Evolutionary conservation across 2,329 filamentous ascomycete genomes (phyloP).

Genomic region (Neofusicoccum kwambonambiense): DNA sequence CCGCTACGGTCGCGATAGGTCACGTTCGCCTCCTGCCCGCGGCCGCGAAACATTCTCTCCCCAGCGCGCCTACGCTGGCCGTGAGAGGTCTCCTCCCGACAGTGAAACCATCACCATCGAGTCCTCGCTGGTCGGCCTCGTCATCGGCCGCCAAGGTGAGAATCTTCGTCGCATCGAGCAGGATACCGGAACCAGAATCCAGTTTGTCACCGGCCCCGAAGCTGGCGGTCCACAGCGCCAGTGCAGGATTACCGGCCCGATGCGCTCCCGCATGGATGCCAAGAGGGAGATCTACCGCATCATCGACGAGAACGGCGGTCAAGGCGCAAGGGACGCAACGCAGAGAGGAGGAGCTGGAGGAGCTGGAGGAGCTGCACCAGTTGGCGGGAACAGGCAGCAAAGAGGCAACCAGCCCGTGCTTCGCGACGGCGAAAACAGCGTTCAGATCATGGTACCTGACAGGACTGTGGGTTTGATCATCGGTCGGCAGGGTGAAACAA

Average conservation of each 20-base stretch:
- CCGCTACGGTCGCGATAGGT: slow-evolving; percentile 68
- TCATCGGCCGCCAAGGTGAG: slow-evolving; percentile 88
- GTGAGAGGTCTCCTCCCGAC: slow-evolving; percentile 63
- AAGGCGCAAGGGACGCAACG: slow-evolving; percentile 28
- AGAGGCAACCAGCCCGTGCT: slow-evolving; percentile 47
- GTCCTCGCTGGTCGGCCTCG: slow-evolving; percentile 80
- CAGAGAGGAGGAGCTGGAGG: neutral
- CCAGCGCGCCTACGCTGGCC: slow-evolving; percentile 48
- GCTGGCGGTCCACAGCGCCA: slow-evolving; percentile 70
- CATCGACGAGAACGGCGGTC: slow-evolving; percentile 79
- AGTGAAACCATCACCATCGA: slow-evolving; percentile 84
- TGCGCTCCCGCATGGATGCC: slow-evolving; percentile 70
- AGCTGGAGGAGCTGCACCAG: neutral
- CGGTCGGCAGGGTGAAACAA: slow-evolving; percentile 89
- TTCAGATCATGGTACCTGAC: slow-evolving; percentile 94
- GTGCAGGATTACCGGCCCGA: slow-evolving; percentile 79
- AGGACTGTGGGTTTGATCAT: slow-evolving; percentile 91
- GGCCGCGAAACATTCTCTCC: slow-evolving; percentile 62
- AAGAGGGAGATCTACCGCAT: slow-evolving; percentile 82
- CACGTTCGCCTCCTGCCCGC: slow-evolving; percentile 65
- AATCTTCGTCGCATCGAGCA: slow-evolving; percentile 82
- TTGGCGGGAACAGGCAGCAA: slow-evolving; percentile 26
- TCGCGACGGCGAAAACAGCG: slow-evolving; percentile 77
- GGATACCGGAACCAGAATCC: slow-evolving; percentile 79
- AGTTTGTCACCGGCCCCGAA: slow-evolving; percentile 78